Percentiles rank a stretch among this genome's conserved stretches.
Evolutionary conservation across 2,329 filamentous ascomycete genomes (phyloP).

Genomic region (Colletotrichum noveboracense): DNA sequence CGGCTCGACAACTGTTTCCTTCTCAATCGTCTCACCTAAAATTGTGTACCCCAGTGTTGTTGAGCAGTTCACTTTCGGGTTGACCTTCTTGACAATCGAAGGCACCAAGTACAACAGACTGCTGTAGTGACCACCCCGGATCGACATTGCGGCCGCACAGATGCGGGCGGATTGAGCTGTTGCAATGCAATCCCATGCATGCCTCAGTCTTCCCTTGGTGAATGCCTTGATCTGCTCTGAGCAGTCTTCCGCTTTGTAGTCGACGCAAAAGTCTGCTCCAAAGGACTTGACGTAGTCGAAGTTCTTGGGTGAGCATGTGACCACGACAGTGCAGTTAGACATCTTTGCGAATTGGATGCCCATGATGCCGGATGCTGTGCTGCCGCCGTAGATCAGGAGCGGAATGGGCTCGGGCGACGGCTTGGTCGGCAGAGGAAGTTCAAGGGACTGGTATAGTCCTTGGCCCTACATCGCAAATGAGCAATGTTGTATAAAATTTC

Average conservation of each 20-base stretch:
- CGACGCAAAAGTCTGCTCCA: slow-evolving; percentile 52
- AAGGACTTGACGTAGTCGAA: slow-evolving; percentile 42
- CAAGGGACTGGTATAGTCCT: slow-evolving; percentile 50
- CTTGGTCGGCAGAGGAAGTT: slow-evolving; percentile 49
- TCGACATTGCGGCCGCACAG: slow-evolving; percentile 34
- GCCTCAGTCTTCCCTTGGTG: slow-evolving; percentile 28
- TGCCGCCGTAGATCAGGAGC: slow-evolving; percentile 52
- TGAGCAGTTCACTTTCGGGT: slow-evolving; percentile 35
- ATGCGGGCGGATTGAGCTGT: slow-evolving; percentile 30
- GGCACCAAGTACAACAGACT: slow-evolving; percentile 42
- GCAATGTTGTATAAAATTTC: not conserved
- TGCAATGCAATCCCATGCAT: slow-evolving; percentile 42
- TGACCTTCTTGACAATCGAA: slow-evolving; percentile 38
- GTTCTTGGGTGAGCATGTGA: slow-evolving; percentile 44
- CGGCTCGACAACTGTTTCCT: slow-evolving; percentile 25
- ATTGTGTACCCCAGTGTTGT: slow-evolving; percentile 45
- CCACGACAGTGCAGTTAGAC: slow-evolving; percentile 42
- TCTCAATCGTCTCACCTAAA: slow-evolving; percentile 39
- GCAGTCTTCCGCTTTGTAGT: slow-evolving; percentile 42
- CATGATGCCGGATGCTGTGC: slow-evolving; percentile 62
- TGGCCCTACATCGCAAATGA: slow-evolving; percentile 38
- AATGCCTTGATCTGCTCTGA: slow-evolving; percentile 27
- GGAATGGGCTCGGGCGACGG: slow-evolving; percentile 40
- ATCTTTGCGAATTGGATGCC: slow-evolving; percentile 49
- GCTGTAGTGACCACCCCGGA: slow-evolving; percentile 38